These are phyloP conservation scores for Tylopilus sp. DNA, from an alignment of 768 basidiomycete genomes.

Conservation along the genomic window DNA sequence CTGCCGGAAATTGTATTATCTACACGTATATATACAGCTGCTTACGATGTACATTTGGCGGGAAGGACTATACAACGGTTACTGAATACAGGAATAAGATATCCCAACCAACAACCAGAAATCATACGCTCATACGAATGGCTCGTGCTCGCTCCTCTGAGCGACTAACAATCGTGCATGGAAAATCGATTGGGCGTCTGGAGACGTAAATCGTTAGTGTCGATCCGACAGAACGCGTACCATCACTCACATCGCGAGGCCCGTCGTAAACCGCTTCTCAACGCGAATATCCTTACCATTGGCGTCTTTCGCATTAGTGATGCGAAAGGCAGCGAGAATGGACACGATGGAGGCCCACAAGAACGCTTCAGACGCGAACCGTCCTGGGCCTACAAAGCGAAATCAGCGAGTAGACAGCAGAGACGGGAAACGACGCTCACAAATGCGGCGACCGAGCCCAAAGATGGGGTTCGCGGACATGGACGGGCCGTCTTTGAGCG, in stretches of 20 bases:
- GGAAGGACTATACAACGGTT: too few species aligned
- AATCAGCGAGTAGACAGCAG: not conserved
- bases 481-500: constrained; percentile 4
- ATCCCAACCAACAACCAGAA: not conserved
- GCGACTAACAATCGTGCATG: constrained; percentile 23
- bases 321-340: constrained; percentile 20
- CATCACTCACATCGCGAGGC: constrained; percentile 18
- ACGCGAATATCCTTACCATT: constrained; percentile 21
- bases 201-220: not conserved
- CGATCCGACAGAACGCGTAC: not conserved
- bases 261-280: constrained; percentile 20
- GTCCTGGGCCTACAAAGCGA: constrained; percentile 14
- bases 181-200: constrained; percentile 22
- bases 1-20: not conserved
- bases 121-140: constrained; percentile 6
- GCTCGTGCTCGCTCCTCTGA: constrained; percentile 3
- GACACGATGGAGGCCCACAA: constrained; percentile 22
- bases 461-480: constrained; percentile 22
- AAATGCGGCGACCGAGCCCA: constrained; percentile 25
- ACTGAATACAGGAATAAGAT: too few species aligned
- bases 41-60: constrained; percentile 6
- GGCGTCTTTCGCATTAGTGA: constrained; percentile 22
- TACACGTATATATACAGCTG: constrained; percentile 11
- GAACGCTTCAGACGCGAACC: constrained; percentile 21
- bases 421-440: not conserved